A percentile compares a stretch with the other conserved stretches of the same genome.
These are phyloP conservation scores for Fusarium palustre DNA, from an alignment of 2,329 filamentous ascomycete genomes.

Conservation along the genomic window DNA sequence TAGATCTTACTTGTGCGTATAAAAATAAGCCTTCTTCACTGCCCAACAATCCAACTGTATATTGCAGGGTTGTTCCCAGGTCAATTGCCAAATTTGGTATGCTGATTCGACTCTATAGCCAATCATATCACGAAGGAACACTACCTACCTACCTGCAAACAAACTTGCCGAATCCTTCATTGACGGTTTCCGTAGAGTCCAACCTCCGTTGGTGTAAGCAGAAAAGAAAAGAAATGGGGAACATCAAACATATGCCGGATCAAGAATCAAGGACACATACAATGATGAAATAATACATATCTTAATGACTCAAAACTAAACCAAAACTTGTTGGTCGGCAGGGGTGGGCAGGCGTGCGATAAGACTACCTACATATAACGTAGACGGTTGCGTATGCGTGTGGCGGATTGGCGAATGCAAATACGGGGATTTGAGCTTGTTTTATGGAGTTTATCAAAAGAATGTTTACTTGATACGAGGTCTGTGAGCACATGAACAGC, in stretches of 20 bases:
- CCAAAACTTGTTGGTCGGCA: slow-evolving; percentile 17
- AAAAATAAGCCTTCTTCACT: slow-evolving; percentile 22
- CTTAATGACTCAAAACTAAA: slow-evolving; percentile 11
- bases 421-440: slow-evolving; percentile 32
- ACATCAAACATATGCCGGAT: not conserved
- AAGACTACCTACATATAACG: slow-evolving; percentile 13
- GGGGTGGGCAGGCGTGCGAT: not conserved
- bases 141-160: slow-evolving; percentile 5
- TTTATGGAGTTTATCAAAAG: slow-evolving; percentile 19
- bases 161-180: slow-evolving; percentile 10
- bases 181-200: slow-evolving; percentile 1
- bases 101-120: slow-evolving; percentile 24
- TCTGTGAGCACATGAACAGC: slow-evolving; percentile 17
- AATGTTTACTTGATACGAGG: slow-evolving; percentile 38
- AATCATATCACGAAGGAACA: slow-evolving; percentile 7
- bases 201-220: slow-evolving; percentile 13
- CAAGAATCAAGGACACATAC: not conserved
- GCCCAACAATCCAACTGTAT: slow-evolving; percentile 15
- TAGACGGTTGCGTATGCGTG: slow-evolving; percentile 35
- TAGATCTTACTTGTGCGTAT: not conserved
- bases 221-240: not conserved
- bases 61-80: slow-evolving; percentile 28
- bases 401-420: slow-evolving; percentile 25
- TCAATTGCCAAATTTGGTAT: slow-evolving; percentile 33
- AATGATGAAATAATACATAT: slow-evolving; percentile 10